Base-by-base conservation (phyloP, 2,329 filamentous ascomycete species). In the Neonectria punicea region DNA sequence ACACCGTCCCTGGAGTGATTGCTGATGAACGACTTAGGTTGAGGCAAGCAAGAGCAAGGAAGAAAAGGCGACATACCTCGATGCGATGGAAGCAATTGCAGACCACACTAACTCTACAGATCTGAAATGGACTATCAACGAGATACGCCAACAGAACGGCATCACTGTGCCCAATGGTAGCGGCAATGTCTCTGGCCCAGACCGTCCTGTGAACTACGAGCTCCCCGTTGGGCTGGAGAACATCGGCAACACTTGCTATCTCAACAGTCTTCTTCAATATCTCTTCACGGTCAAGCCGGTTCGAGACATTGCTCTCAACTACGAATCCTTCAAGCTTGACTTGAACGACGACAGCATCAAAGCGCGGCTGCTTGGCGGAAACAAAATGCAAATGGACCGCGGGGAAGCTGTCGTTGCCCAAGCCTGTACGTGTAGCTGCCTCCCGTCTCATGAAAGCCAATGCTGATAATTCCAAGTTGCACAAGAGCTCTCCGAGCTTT, bases 161-260 rank as follows among this genome's bases (percentile, higher is more conserved):
- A 75, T 76, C 20, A 67, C 72, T 16, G 30, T 64, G 22, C 60
- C 66, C 2, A 62, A 70, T 11, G 54, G 22, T 20, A 66, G 47
- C 20, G 43, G 41, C 9, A 44, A 6, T 25, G 9, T 32, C 4
- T 43, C 57, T 41, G 46, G 11, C 22, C 49, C 47, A 18, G 41
- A 47, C 16, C 67, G 58, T 43, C 60, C 73, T 3, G 74, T 75
- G 14, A 74, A 82, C 60, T 73, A 80, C 51, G 83, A 87, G 32
- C 89, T 93, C 78, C 96, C 96, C 0, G 92, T 97, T 22, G 96
- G 96, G 0, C 85, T 98, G 6, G 87, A 90, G 68, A 99, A 98
- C 72, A 97, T 98, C 62, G 94, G 96, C 64, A 99, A 99, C 75
- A 99, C 97, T 0, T 99, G 96, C 78, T 99, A 99, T 74, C 85